A percentile compares a stretch with the other conserved stretches of the same genome.
Conservation (phyloP, 2,329 filamentous ascomycete species). For the Colletotrichum falcatum region DNA sequence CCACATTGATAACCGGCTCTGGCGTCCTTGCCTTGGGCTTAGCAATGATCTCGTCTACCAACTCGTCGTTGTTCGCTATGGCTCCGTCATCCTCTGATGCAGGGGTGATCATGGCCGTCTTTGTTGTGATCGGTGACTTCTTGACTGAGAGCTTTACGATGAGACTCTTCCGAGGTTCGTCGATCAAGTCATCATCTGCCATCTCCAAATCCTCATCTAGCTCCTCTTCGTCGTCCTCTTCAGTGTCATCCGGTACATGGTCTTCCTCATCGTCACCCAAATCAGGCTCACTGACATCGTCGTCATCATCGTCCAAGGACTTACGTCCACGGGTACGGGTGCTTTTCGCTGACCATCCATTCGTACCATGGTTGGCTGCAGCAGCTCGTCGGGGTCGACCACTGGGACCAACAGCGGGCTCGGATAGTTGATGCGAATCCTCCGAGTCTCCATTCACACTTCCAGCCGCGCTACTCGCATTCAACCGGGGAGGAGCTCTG, state of each 20-base stretch:
- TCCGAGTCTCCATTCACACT: slow-evolving; percentile 61
- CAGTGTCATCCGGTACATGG: slow-evolving; percentile 70
- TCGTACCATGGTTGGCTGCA: slow-evolving; percentile 62
- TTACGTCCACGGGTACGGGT: slow-evolving; percentile 50
- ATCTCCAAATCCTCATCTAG: slow-evolving; percentile 69
- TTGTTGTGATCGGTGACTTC: slow-evolving; percentile 49
- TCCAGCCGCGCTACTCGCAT: slow-evolving; percentile 62
- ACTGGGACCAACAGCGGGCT: slow-evolving; percentile 54
- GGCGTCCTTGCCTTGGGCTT: slow-evolving; percentile 34
- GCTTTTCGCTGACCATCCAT: slow-evolving; percentile 55
- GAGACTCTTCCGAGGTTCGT: slow-evolving; percentile 66
- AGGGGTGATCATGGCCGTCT: slow-evolving; percentile 23
- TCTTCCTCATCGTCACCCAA: slow-evolving; percentile 81
- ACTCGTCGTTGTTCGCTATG: slow-evolving; percentile 1
- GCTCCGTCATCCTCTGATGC: slow-evolving; percentile 22
- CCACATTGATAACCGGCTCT: slow-evolving; percentile 36
- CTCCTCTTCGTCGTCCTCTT: slow-evolving; percentile 69
- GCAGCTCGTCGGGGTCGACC: slow-evolving; percentile 65
- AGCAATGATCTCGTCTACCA: slow-evolving; percentile 27
- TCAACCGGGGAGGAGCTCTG: slow-evolving; percentile 73
- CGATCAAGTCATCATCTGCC: slow-evolving; percentile 64
- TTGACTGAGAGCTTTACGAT: slow-evolving; percentile 79
- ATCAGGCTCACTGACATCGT: slow-evolving; percentile 77
- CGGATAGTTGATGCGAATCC: slow-evolving; percentile 45
- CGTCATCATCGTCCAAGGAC: slow-evolving; percentile 71